Evolutionary conservation across 2,329 filamentous ascomycete genomes (phyloP).

Genomic region (Xylaria sp.): DNA sequence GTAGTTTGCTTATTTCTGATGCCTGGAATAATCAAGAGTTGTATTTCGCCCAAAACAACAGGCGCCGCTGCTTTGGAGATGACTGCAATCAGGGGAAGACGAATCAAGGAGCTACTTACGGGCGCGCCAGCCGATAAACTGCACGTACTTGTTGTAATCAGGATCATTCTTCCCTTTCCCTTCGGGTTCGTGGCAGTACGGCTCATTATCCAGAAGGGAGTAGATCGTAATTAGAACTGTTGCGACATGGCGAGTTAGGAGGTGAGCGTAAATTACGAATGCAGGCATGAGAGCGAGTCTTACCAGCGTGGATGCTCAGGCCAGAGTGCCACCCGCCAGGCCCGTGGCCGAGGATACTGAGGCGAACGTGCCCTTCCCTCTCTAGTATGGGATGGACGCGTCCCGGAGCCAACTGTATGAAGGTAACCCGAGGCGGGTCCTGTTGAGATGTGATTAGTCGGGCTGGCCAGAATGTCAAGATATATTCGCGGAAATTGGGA

Average conservation of each 20-base stretch:
- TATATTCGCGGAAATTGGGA: neutral
- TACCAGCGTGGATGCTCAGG: slow-evolving; percentile 23
- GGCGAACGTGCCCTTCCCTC: slow-evolving; percentile 24
- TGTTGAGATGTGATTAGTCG: neutral
- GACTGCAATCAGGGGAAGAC: no score
- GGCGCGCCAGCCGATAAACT: neutral
- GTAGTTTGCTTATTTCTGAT: no score
- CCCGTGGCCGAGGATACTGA: slow-evolving; percentile 28
- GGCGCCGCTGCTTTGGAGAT: neutral
- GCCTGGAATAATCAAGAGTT: neutral
- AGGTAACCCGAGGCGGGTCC: slow-evolving; percentile 27
- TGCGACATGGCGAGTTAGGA: neutral
- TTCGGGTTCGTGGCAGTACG: slow-evolving; percentile 27
- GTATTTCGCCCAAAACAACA: neutral
- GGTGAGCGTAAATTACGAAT: neutral
- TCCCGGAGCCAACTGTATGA: slow-evolving; percentile 18
- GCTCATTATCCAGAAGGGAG: slow-evolving; percentile 26
- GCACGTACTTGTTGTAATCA: neutral
- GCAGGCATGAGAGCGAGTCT: neutral
- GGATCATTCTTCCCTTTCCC: neutral
- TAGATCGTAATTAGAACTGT: slow-evolving; percentile 27
- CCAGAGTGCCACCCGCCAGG: slow-evolving; percentile 22
- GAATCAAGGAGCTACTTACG: neutral
- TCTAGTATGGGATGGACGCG: slow-evolving; percentile 31
- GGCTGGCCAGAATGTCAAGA: neutral